Conservation (phyloP, 768 basidiomycete genomes). For the Vararia minispora region DNA sequence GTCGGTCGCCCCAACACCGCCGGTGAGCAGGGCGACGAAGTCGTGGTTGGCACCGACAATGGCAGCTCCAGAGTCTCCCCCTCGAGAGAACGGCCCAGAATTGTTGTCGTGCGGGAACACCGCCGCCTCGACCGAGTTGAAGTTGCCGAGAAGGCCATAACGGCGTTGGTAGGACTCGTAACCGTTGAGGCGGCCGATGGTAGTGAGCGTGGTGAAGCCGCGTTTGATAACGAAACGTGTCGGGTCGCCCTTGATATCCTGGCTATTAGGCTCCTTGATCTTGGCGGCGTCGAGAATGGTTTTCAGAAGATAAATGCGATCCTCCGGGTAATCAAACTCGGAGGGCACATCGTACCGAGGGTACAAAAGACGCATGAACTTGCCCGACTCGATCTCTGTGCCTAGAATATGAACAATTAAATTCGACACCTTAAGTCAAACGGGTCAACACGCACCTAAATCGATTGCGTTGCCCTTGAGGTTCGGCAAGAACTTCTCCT, state of each 20-base stretch:
- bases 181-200: conserved; percentile 17
- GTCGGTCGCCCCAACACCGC: too few species aligned
- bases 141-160: conserved; percentile 11
- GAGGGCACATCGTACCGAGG: conserved; percentile 10
- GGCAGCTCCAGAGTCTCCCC: conserved; percentile 9
- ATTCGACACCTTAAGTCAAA: conserved; percentile 17
- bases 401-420: conserved; percentile 16
- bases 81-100: conserved; percentile 12
- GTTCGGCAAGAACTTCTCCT: conserved; percentile 25
- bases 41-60: conserved; percentile 4
- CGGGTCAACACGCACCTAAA: conserved; percentile 24
- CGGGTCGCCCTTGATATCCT: conserved; percentile 16
- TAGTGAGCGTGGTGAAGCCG: conserved; percentile 17
- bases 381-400: conserved; percentile 11
- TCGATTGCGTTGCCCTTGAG: conserved; percentile 25
- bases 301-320: conserved; percentile 14
- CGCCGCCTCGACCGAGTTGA: conserved; percentile 13
- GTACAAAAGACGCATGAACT: conserved; percentile 13
- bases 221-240: conserved; percentile 17
- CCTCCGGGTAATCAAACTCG: conserved; percentile 18
- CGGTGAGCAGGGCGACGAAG: conserved; percentile 7
- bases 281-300: conserved; percentile 15
- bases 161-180: conserved; percentile 15
- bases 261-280: conserved; percentile 15
- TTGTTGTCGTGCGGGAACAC: conserved; percentile 15